phyloP scores from a whole-genome alignment of 192 early-diverging fungal species.

The Backusella psychrophila region DNA sequence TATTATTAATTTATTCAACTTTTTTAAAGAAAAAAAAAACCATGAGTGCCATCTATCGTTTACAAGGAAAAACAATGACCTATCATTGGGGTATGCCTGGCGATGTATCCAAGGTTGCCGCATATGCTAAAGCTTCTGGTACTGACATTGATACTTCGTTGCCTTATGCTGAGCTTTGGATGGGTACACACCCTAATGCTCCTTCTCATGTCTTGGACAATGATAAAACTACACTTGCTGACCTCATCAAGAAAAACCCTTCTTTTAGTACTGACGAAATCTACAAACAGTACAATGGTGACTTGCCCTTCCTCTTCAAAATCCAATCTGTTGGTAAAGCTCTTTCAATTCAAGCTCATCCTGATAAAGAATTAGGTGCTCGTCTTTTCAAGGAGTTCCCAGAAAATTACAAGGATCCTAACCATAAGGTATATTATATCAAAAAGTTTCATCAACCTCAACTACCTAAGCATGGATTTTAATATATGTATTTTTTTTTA shows the following conservation, averaged over 20 bases:
- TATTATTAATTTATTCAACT: not conserved
- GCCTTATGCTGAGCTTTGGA: slow-evolving; percentile 99
- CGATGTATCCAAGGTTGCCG: slow-evolving; percentile 75
- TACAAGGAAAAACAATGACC: slow-evolving; percentile 74
- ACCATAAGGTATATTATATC: slow-evolving; percentile 32
- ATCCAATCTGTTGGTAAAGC: slow-evolving; percentile 88
- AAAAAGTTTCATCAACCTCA: not conserved
- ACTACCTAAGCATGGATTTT: not conserved
- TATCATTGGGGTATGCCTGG: slow-evolving; percentile 98
- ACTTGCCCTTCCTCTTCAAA: slow-evolving; percentile 97
- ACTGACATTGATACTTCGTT: slow-evolving; percentile 49
- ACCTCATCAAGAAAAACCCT: slow-evolving; percentile 55
- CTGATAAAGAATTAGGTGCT: slow-evolving; percentile 83
- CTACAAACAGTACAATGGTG: slow-evolving; percentile 59
- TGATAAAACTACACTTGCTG: slow-evolving; percentile 51
- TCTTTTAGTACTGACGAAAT: slow-evolving; percentile 53
- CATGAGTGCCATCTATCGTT: slow-evolving; percentile 48
- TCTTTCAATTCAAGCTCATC: slow-evolving; percentile 97
- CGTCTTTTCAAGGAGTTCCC: slow-evolving; percentile 69
- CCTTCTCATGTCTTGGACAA: slow-evolving; percentile 60
- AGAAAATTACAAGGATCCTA: slow-evolving; percentile 73
- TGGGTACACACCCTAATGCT: slow-evolving; percentile 96
- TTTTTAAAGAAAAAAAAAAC: not conserved
- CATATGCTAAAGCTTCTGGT: slow-evolving; percentile 66
- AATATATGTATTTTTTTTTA: slow-evolving; percentile 38